Base-by-base conservation (phyloP, 1,284 basidiomycete genomes). In the Trametes pubescens region DNA sequence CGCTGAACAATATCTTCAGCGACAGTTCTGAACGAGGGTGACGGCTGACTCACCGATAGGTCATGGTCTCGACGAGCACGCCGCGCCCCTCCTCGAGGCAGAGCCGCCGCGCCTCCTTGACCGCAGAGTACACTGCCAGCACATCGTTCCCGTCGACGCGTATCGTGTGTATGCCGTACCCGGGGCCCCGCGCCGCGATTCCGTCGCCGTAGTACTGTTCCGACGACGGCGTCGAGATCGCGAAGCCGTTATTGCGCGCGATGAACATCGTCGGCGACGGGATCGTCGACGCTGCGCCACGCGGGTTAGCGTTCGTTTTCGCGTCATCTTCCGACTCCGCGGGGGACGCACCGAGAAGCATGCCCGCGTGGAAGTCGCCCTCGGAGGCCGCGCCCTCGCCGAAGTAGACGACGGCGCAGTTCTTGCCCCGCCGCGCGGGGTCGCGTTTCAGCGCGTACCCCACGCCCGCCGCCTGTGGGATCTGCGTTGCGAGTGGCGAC, bases 71-170 rank as follows among this genome's bases (percentile, higher is more conserved):
- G 59, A 98, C 85, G 37, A 98, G 81, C 0, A 98, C 93, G 8
- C 92, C 93, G 46, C 94, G 86, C 37, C 92, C 90, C 60, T 91
- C 87, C 67, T 91, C 87, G 16, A 97, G 81, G 65, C 94, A 95
- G 51, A 90, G 81, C 61, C 82, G 79, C 54, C 94, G 82, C 8
- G 93, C 96, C 72, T 95, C 94, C 54, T 85, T 84, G 14, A 94
- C 89, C 3, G 93, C 94, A n/a, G 82, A 81, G 22, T 94, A 82
- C 1, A 98, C 95, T 0, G 96, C 96, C 2, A 98, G 82, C 9
- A 95, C 83, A 74, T 98, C 96, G 75, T 98, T 98, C 16, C 96
- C 96, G 72, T 98, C 96, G 2, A 98, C 96, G 51, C 95, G 85
- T 61, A 96, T 83, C 0, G 95, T 95, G 70, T 95, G 92, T 40